Evolutionary conservation across 2,329 filamentous ascomycete species (phyloP).

Genomic region (Blastomyces percursus): DNA sequence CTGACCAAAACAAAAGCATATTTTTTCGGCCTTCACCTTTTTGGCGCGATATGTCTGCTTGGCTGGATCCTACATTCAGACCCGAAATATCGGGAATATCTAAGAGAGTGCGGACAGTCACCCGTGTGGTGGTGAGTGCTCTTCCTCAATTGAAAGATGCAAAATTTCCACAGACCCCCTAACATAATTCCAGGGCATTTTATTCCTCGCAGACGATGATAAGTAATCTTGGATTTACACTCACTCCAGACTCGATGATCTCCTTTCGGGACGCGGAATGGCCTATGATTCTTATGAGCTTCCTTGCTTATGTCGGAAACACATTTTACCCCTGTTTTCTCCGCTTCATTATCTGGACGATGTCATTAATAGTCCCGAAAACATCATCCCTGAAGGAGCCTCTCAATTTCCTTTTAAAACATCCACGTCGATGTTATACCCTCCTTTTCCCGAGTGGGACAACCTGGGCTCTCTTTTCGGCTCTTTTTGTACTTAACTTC

Average conservation of each 20-base stretch:
- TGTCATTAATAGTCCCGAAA: conserved; percentile 38
- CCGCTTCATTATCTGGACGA: conserved; percentile 47
- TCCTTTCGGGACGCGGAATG: conserved; percentile 37
- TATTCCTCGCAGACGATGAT: conserved; percentile 44
- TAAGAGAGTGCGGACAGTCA: conserved; percentile 38
- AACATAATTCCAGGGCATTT: conserved; percentile 30
- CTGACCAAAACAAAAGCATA: conserved; percentile 27
- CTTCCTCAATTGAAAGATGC: neutral
- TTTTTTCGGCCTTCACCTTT: conserved; percentile 36
- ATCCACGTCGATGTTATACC: conserved; percentile 53
- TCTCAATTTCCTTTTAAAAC: conserved; percentile 49
- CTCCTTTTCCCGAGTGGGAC: conserved; percentile 50
- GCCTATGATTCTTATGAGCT: conserved; percentile 30
- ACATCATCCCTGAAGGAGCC: conserved; percentile 26
- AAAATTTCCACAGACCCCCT: neutral
- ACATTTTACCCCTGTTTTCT: conserved; percentile 45
- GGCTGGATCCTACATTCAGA: conserved; percentile 38
- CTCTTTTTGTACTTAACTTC: conserved; percentile 43
- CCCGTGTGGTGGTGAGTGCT: conserved; percentile 1
- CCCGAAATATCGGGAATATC: conserved; percentile 32
- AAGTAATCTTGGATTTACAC: conserved; percentile 44
- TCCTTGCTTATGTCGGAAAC: conserved; percentile 31
- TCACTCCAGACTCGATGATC: conserved; percentile 47
- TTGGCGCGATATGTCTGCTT: conserved; percentile 41
- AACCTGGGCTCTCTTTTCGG: conserved; percentile 47